Base-by-base conservation (phyloP, 2,329 filamentous ascomycete genomes). In the Fonsecaea nubica region DNA sequence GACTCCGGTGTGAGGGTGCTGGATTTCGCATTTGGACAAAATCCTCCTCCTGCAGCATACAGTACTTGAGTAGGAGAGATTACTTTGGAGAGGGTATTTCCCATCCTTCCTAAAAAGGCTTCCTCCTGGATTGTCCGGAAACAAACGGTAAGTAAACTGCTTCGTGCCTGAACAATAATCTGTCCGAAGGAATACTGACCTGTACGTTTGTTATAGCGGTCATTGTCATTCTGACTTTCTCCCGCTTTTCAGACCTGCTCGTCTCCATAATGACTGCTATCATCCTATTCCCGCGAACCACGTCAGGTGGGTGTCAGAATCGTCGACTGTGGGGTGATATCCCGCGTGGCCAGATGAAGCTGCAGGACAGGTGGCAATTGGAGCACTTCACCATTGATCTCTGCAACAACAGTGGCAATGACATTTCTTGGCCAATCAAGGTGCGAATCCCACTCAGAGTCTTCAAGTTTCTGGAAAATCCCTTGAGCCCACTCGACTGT, bases 401-500 rank as follows among this genome's bases (percentile, higher is more conserved):
- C 70, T 7, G 70, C 70, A 52, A 69, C 45, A 13, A 68, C 70
- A 2, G 69, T 68, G 21, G 45, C 36, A 15, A 71, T 61, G 25
- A 72, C 58, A 7, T 36, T 67, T 15, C 57, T 65, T 8, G 65
- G 59, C 70, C 70, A 72, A 7, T 62, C 59, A 10, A 72, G 64
- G 62, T 69, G 69, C 48, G 18, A 45, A n/a, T 63, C 62, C 50
- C 69, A 59, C 40, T 63, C 8, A 75, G 77, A 40, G 79, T 72
- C 54, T 21, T 63, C 69, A 4, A 71, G 58, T 0, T 75, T 71
- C 4, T 73, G 69, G 8, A 77, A 75, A 10, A 82, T 77, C 33
- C 72, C 67, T 48, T 78, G 74, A 0, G 76, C 74, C 81, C 82
- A 84, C 12, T 78, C 72, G 45, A 79, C 72, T 3, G 76, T 77